Base-by-base conservation (phyloP, 768 basidiomycete species). In the Naganishia randhawae region DNA sequence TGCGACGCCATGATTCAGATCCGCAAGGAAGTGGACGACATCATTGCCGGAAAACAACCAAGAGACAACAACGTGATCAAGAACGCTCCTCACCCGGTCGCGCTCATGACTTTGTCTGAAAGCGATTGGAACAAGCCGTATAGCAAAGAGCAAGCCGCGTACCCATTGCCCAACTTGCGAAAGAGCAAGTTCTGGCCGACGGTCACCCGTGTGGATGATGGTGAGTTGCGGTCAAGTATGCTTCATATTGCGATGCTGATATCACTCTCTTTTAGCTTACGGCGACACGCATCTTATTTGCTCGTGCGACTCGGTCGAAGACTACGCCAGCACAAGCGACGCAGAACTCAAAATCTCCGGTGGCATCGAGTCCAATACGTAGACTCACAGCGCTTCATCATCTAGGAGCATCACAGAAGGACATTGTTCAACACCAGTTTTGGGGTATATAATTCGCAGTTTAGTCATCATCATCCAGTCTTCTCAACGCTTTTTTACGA, bases 1-100 rank as follows among this genome's bases (percentile, higher is more conserved):
- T 96, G 95, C 81, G 92, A 98, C 72, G 95, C 96, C 25, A 96
- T 98, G 92, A 94, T 99, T 71, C 86, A 89, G 71, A 99, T 99
- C 72, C 89, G 94, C 57, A 83, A 86, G 73, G 96, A 99, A 80
- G 93, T 87, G 0, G 88, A 94, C 65, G 91, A 94, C 54, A 85
- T 99, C 73, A 85, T 89, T 50, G 81, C 84, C 19, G 96, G 95
- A 54, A 88, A 88, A 75, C 92, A 95, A 78, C 90, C 92, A 2
- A 88, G 84, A 77, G 91, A 90, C 71, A 91, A 92, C 82, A 99
- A 99, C 77, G 80, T 95, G 19, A 83, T 99, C 70, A 91, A 88
- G 79, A 95, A 98, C 75, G 91, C 96, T 0, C 96, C 96, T 29
- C 96, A 99, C 77, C 88, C 96, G 0, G 83, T 90, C 55, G 85